These are phyloP conservation scores for Aspergillus vadensis DNA, from an alignment of 2,329 filamentous ascomycete species.

Conservation along the genomic window DNA sequence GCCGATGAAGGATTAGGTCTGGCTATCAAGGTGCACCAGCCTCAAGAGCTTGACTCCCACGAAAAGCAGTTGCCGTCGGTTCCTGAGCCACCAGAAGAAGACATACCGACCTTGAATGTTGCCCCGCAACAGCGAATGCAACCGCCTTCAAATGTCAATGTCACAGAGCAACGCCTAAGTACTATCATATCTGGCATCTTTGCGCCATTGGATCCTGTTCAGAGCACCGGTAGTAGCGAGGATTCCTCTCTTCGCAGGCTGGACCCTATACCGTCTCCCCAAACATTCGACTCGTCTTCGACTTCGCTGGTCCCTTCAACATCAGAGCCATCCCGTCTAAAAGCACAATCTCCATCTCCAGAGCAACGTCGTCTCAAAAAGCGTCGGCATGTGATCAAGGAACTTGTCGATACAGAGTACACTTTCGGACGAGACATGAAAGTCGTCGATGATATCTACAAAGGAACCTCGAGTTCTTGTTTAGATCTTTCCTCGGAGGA, in stretches of 20 bases:
- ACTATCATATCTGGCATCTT: constrained; percentile 15
- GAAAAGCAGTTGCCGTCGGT: constrained; percentile 30
- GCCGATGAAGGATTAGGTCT: constrained; percentile 45
- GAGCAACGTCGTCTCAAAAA: constrained; percentile 66
- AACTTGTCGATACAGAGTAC: constrained; percentile 89
- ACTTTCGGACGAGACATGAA: constrained; percentile 94
- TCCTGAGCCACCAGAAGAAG: constrained; percentile 23
- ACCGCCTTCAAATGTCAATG: neutral
- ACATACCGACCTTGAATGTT: constrained; percentile 16
- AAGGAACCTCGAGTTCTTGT: constrained; percentile 82
- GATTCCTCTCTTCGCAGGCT: constrained; percentile 39
- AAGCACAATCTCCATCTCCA: constrained; percentile 36
- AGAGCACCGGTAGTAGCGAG: constrained; percentile 39
- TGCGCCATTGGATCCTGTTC: constrained; percentile 25
- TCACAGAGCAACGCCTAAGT: constrained; percentile 19
- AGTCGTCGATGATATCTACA: constrained; percentile 96
- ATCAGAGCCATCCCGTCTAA: constrained; percentile 26
- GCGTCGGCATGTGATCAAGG: constrained; percentile 82
- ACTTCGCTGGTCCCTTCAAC: constrained; percentile 41
- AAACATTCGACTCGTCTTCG: constrained; percentile 38
- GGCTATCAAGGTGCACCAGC: constrained; percentile 44
- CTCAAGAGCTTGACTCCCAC: constrained; percentile 28
- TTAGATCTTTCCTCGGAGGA: constrained; percentile 79
- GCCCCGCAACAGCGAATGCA: neutral
- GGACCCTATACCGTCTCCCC: constrained; percentile 33